Evolutionary conservation across 2,329 filamentous ascomycete genomes (phyloP).

Genomic region (Alternaria dauci): DNA sequence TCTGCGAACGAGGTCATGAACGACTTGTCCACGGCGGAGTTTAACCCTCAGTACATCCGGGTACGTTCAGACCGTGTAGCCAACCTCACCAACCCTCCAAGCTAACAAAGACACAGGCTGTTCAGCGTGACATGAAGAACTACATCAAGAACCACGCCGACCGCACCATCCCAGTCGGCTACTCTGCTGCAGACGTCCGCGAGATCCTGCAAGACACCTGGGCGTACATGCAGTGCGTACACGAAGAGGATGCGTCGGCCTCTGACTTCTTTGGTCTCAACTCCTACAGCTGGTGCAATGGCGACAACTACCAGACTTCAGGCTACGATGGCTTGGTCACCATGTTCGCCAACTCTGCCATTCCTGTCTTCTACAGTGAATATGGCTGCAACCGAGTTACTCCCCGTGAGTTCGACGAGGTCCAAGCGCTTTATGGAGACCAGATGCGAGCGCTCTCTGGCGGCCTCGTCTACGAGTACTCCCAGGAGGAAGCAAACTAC

Average conservation of each 20-base stretch:
- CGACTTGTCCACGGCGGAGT: conserved; percentile 60
- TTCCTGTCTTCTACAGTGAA: conserved; percentile 85
- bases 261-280: conserved; percentile 82
- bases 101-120: conserved; percentile 52
- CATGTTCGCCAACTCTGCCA: conserved; percentile 70
- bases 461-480: conserved; percentile 83
- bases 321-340: conserved; percentile 69
- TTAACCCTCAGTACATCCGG: conserved; percentile 66
- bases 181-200: conserved; percentile 78
- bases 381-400: conserved; percentile 75
- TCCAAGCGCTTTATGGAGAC: conserved; percentile 73
- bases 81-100: not conserved
- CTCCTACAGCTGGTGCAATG: conserved; percentile 77
- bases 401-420: conserved; percentile 78
- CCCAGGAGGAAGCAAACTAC: conserved; percentile 71
- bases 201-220: conserved; percentile 75
- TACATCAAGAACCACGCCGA: conserved; percentile 68
- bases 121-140: conserved; percentile 72
- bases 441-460: conserved; percentile 78
- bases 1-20: conserved; percentile 75
- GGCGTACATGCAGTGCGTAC: conserved; percentile 76
- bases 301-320: conserved; percentile 66
- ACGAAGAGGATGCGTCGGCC: conserved; percentile 65
- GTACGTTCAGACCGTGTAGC: conserved; percentile 40
- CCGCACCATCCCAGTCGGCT: conserved; percentile 71